A percentile compares a stretch with the other conserved stretches of the same genome.
phyloP scores from a whole-genome alignment of 225 moss, liverwort and hornwort species.

The Pseudoscleropodium purum region DNA sequence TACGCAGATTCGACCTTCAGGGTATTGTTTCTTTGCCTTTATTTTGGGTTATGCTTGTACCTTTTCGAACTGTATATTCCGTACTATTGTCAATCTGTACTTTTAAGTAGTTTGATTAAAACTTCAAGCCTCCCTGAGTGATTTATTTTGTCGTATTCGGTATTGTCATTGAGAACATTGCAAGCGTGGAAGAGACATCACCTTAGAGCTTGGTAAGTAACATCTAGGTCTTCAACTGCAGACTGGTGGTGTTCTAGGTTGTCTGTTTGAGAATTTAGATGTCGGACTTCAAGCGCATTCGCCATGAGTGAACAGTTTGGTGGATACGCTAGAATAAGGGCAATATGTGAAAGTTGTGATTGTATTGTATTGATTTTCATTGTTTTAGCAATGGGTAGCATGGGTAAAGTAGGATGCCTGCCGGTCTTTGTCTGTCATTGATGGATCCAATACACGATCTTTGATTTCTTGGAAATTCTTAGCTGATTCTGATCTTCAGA shows the following conservation, averaged over 20 bases:
- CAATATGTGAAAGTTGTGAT: background rate
- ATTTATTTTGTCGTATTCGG: no score
- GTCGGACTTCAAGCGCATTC: background rate
- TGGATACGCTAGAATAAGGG: background rate
- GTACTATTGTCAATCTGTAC: no score
- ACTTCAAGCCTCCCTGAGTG: no score
- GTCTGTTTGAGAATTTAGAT: background rate
- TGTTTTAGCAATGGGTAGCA: background rate
- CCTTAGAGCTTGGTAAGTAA: background rate
- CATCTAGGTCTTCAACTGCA: background rate
- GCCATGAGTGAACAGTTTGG: background rate
- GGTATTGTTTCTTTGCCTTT: no score
- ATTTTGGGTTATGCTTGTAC: no score
- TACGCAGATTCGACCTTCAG: no score
- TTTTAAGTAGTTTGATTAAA: no score
- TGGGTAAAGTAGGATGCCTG: background rate
- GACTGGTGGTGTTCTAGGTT: background rate
- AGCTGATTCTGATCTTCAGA: background rate
- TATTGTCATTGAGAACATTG: no score
- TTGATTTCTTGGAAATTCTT: background rate
- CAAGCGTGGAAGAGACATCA: no score
- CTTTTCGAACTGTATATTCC: no score
- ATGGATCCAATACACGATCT: background rate
- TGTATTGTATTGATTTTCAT: background rate
- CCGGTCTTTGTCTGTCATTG: background rate